Evolutionary conservation across 2,329 filamentous ascomycete species (phyloP).

Genomic region (Blastomyces gilchristii): DNA sequence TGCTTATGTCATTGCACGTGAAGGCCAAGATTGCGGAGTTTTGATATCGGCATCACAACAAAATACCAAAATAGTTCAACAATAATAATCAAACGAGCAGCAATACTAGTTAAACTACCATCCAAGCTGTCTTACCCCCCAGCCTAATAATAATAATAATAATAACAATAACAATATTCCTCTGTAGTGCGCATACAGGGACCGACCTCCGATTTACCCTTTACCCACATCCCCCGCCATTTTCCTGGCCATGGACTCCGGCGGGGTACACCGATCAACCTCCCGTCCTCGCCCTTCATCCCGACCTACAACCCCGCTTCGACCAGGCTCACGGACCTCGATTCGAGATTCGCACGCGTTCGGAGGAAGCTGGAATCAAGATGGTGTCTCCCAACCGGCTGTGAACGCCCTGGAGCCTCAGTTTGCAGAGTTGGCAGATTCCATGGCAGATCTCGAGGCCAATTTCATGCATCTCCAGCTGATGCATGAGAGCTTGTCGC

Average conservation of each 20-base stretch:
- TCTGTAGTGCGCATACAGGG: too few species aligned
- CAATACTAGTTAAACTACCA: too few species aligned
- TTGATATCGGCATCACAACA: not conserved
- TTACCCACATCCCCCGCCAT: not conserved
- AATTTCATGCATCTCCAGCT: conserved; percentile 96
- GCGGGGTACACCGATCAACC: conserved; percentile 38
- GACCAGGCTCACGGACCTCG: conserved; percentile 79
- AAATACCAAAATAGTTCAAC: too few species aligned
- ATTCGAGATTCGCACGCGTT: conserved; percentile 65
- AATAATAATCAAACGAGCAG: not conserved
- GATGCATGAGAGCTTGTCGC: conserved; percentile 86
- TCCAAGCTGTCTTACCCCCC: not conserved
- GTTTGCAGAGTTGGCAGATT: conserved; percentile 87
- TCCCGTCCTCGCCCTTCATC: conserved; percentile 55
- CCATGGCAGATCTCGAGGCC: conserved; percentile 88
- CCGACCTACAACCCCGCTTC: conserved; percentile 82
- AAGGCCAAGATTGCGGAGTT: not conserved
- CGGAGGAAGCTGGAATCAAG: conserved; percentile 24
- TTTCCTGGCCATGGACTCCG: conserved; percentile 22
- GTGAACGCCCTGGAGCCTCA: conserved; percentile 77
- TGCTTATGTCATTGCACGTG: conserved; percentile 8
- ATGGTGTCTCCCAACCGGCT: conserved; percentile 44
- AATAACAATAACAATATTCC: too few species aligned
- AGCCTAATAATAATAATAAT: not conserved
- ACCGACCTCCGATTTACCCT: not conserved